Conservation (phyloP, 495 filamentous ascomycete species). For the Annulohypoxylon stygium region DNA sequence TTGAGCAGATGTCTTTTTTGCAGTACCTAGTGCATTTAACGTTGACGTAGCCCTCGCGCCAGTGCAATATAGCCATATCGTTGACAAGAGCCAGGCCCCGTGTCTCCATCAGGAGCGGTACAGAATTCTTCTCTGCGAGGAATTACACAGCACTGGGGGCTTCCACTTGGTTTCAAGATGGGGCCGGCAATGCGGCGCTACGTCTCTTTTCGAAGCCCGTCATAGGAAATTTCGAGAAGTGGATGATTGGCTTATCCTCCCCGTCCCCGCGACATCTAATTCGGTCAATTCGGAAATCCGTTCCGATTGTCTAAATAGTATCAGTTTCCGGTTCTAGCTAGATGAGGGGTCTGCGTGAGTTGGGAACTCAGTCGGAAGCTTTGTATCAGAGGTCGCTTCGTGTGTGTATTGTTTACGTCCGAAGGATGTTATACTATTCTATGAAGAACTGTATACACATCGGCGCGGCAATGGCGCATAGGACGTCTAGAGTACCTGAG, state of each 20-base stretch:
- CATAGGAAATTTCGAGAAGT: not conserved
- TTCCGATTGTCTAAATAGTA: not conserved
- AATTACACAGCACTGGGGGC: not conserved
- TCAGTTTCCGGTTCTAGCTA: not conserved
- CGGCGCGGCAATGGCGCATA: too few species aligned
- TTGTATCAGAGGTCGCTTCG: not conserved
- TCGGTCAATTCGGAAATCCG: not conserved
- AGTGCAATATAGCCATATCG: not conserved
- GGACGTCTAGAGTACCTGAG: too few species aligned
- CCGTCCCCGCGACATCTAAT: not conserved
- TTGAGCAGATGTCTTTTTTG: not conserved
- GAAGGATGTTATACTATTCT: too few species aligned
- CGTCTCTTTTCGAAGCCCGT: not conserved
- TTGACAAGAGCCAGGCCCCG: not conserved
- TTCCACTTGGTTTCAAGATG: not conserved
- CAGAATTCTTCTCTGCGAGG: not conserved
- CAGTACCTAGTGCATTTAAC: too few species aligned
- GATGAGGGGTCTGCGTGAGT: not conserved
- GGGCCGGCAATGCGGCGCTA: not conserved
- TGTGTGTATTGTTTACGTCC: too few species aligned
- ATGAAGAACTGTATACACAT: too few species aligned
- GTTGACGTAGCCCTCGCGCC: too few species aligned
- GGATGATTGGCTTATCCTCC: not conserved
- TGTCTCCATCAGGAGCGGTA: not conserved
- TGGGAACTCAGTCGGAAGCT: not conserved